Evolutionary conservation across 164 flowering plant species (phyloP).

Genomic region (Santalum album): DNA sequence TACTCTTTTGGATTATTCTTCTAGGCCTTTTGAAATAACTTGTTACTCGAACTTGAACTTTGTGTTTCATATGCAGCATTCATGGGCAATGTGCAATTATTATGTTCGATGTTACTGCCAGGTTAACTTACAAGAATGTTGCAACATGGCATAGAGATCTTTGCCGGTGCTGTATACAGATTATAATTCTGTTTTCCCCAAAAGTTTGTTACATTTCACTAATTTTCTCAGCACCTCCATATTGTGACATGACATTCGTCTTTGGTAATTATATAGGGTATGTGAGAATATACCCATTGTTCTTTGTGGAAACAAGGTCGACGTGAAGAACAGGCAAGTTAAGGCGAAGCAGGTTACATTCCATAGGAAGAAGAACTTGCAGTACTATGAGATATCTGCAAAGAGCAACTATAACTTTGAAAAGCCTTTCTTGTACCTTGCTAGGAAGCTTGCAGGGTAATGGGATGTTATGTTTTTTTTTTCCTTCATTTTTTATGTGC

Average conservation of each 20-base stretch:
- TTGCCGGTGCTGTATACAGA: conserved; percentile 55
- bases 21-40: too few relatives aligned
- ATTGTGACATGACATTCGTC: neutral
- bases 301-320: conserved; percentile 71
- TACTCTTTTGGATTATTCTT: too few relatives aligned
- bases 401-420: conserved; percentile 68
- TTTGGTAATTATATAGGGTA: conserved; percentile 20
- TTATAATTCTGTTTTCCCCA: neutral
- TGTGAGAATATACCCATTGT: conserved; percentile 67
- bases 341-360: conserved; percentile 66
- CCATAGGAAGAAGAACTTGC: conserved; percentile 66
- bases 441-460: conserved; percentile 67
- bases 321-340: conserved; percentile 61
- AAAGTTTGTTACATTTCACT: neutral
- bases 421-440: conserved; percentile 64
- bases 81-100: conserved; percentile 76
- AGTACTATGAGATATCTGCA: conserved; percentile 65
- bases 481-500: neutral
- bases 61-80: conserved; percentile 27
- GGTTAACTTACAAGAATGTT: conserved; percentile 64
- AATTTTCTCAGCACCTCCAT: neutral
- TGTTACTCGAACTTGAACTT: neutral
- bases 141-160: conserved; percentile 74
- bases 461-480: neutral
- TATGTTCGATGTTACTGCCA: conserved; percentile 63